phyloP scores from a whole-genome alignment of 768 basidiomycete genomes.

The Termitomyces sp. region DNA sequence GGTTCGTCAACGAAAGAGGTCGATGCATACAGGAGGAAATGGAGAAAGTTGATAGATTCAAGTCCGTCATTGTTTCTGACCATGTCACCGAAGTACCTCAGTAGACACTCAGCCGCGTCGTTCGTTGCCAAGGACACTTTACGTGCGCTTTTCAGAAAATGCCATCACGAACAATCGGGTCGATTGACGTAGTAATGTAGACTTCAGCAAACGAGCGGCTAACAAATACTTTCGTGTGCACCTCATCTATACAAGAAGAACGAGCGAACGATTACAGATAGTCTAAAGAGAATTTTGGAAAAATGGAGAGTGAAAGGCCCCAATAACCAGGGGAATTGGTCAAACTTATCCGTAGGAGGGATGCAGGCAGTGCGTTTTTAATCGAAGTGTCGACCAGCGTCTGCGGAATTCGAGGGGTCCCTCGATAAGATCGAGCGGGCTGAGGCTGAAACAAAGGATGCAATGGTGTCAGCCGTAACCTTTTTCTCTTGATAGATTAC shows the following conservation, averaged over 20 bases:
- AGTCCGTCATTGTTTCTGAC: background rate
- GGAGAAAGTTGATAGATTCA: background rate
- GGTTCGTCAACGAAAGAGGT: conserved; percentile 30
- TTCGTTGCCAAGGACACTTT: background rate
- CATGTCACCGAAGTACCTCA: no score
- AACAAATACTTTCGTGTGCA: background rate
- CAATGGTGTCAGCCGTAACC: background rate
- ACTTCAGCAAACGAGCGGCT: no score
- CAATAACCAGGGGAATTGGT: background rate
- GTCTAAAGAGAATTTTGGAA: background rate
- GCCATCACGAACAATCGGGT: background rate
- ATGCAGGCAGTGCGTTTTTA: background rate
- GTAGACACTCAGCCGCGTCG: no score
- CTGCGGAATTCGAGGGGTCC: background rate
- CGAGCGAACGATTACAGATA: background rate
- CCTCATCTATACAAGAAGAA: background rate
- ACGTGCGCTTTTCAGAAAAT: background rate
- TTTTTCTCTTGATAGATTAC: background rate
- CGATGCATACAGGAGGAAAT: conserved; percentile 28
- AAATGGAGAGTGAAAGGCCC: background rate
- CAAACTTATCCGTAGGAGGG: background rate
- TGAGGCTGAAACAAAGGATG: background rate
- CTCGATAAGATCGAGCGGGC: background rate
- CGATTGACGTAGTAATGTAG: no score
- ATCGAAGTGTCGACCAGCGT: background rate